Evolutionary conservation across 805 yeast genomes (phyloP).

Genomic region (Cyberlindnera lachancei): DNA sequence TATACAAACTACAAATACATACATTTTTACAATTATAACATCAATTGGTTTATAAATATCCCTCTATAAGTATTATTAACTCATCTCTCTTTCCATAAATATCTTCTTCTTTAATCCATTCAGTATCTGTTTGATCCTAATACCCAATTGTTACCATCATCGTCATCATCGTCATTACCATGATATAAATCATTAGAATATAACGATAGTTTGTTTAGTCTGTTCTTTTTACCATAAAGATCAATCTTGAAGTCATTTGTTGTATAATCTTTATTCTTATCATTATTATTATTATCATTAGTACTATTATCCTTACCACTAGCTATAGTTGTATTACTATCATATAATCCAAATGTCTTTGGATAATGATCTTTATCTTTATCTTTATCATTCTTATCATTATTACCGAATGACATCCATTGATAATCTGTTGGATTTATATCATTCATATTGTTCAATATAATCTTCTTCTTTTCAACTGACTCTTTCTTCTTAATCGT

Average conservation of each 20-base stretch:
- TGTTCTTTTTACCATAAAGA: conserved; percentile 21
- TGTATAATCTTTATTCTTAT: background rate
- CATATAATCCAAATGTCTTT: too few relatives aligned
- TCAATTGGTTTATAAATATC: background rate
- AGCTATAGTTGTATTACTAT: too few relatives aligned
- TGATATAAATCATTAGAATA: conserved; percentile 13
- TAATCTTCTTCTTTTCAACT: background rate
- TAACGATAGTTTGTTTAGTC: conserved; percentile 14
- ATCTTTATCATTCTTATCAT: too few relatives aligned
- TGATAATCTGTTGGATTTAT: too few relatives aligned
- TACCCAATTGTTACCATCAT: conserved; percentile 14
- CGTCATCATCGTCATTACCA: conserved; percentile 8
- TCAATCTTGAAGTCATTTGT: conserved; percentile 19
- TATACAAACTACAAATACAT: background rate
- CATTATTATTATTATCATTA: too few relatives aligned
- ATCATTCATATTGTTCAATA: background rate
- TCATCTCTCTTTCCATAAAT: background rate
- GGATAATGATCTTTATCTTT: too few relatives aligned
- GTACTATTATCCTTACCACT: too few relatives aligned
- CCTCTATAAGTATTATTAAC: background rate
- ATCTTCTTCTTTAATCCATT: background rate
- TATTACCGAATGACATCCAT: too few relatives aligned
- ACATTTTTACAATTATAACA: background rate
- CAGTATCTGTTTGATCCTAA: conserved; percentile 19
- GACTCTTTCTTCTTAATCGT: background rate